Evolutionary conservation across 306 rosid species (phyloP).

Genomic region (Begonia masoniana): DNA sequence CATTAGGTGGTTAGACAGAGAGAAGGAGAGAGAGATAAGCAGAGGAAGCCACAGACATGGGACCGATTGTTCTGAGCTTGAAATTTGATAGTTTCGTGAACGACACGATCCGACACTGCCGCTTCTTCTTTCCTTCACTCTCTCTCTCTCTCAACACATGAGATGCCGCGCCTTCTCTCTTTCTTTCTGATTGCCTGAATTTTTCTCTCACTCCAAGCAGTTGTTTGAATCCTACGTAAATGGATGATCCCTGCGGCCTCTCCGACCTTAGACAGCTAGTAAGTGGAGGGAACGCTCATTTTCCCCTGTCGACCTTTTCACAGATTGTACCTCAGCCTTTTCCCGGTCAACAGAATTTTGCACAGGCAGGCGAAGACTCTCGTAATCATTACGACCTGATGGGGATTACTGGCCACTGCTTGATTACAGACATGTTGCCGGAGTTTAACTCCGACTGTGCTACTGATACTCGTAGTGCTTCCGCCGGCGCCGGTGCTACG

Average conservation of each 20-base stretch:
- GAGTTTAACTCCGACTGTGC: constrained; percentile 10
- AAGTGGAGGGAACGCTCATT: constrained; percentile 29
- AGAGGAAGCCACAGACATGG: constrained; percentile 23
- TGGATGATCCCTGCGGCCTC: constrained; percentile 49
- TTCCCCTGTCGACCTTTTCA: constrained; percentile 14
- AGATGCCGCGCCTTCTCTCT: not conserved
- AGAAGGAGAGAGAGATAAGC: constrained; percentile 5
- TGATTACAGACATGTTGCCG: constrained; percentile 29
- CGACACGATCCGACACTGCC: constrained; percentile 33
- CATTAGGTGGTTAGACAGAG: not conserved
- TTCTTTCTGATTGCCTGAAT: not conserved
- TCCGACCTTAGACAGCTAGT: constrained; percentile 57
- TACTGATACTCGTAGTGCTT: not conserved
- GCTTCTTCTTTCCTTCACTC: constrained; percentile 19
- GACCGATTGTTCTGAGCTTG: constrained; percentile 48
- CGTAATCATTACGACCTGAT: constrained; percentile 40
- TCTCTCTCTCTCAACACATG: not conserved
- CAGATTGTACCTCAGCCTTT: constrained; percentile 37
- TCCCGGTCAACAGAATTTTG: constrained; percentile 17
- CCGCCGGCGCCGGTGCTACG: no score
- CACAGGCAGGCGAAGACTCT: not conserved
- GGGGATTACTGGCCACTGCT: constrained; percentile 60
- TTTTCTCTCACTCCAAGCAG: not conserved
- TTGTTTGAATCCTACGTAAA: constrained; percentile 9
- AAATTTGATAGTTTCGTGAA: constrained; percentile 41